These are phyloP conservation scores for Nakaseomyces nivariensis DNA, from an alignment of 1,139 yeast species.

Conservation along the genomic window DNA sequence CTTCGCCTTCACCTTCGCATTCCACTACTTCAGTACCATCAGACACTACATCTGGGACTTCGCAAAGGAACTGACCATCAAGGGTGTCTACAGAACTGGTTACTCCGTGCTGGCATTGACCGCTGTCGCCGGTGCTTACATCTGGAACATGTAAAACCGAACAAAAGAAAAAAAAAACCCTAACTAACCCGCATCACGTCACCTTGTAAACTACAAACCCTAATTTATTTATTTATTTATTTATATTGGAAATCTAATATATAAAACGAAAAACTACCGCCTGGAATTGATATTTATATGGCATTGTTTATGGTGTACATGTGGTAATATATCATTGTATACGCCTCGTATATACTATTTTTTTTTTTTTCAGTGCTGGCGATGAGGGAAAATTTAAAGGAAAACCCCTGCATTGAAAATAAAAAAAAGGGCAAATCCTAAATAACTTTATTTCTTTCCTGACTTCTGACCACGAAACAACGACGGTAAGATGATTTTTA, in stretches of 20 bases:
- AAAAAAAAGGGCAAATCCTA: too few species aligned
- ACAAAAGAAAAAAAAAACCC: background rate
- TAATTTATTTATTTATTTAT: constrained; percentile 11
- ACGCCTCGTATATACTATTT: too few species aligned
- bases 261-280: too few species aligned
- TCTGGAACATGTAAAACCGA: constrained; percentile 34
- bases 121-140: constrained; percentile 52
- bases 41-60: constrained; percentile 85
- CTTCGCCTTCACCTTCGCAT: constrained; percentile 71
- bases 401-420: too few species aligned
- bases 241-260: background rate
- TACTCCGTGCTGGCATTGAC: constrained; percentile 70
- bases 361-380: too few species aligned
- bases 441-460: too few species aligned
- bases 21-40: constrained; percentile 73
- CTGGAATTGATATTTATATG: too few species aligned
- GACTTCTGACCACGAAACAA: background rate
- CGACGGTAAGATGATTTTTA: constrained; percentile 12
- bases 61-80: constrained; percentile 64
- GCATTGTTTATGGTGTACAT: background rate
- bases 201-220: constrained; percentile 5
- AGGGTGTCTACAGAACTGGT: constrained; percentile 90
- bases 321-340: background rate
- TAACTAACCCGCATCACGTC: background rate
- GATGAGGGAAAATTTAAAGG: too few species aligned